phyloP scores from a whole-genome alignment of 2,329 filamentous ascomycete species.

The Exophiala xenobiotica region DNA sequence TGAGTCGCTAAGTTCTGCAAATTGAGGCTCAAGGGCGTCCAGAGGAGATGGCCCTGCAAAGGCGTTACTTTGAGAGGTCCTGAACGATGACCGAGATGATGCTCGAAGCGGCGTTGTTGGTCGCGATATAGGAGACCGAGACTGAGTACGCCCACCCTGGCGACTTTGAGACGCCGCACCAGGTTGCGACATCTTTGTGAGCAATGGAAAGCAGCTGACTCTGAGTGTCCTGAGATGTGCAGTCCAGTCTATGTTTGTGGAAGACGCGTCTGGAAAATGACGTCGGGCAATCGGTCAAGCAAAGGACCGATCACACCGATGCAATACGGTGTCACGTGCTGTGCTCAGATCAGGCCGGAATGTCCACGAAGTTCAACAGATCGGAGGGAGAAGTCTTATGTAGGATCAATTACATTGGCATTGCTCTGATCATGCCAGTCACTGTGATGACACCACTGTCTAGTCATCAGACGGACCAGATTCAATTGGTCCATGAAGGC shows the following conservation, averaged over 20 bases:
- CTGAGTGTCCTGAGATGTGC: neutral
- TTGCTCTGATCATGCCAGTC: neutral
- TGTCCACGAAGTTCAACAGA: neutral
- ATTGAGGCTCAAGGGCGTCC: slow-evolving; percentile 80
- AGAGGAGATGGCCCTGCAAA: slow-evolving; percentile 58
- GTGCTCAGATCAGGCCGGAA: neutral
- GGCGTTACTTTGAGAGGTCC: slow-evolving; percentile 67
- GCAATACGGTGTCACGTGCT: neutral
- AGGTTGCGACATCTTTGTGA: slow-evolving; percentile 11
- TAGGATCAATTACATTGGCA: slow-evolving; percentile 16
- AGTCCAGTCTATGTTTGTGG: too few relatives aligned
- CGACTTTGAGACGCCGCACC: slow-evolving; percentile 11
- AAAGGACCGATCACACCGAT: neutral
- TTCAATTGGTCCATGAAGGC: neutral
- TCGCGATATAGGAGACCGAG: slow-evolving; percentile 65
- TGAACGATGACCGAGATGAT: slow-evolving; percentile 83
- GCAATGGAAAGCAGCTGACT: neutral
- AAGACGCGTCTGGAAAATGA: slow-evolving; percentile 1
- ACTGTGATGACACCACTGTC: neutral
- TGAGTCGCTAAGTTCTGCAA: slow-evolving; percentile 88
- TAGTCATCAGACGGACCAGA: neutral
- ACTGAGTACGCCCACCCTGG: slow-evolving; percentile 51
- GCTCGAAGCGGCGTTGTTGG: slow-evolving; percentile 91
- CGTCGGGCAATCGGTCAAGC: neutral
- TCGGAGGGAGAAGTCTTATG: too few relatives aligned